Evolutionary conservation across 2,329 filamentous ascomycete species (phyloP).

Genomic region (Drechslera avenae): DNA sequence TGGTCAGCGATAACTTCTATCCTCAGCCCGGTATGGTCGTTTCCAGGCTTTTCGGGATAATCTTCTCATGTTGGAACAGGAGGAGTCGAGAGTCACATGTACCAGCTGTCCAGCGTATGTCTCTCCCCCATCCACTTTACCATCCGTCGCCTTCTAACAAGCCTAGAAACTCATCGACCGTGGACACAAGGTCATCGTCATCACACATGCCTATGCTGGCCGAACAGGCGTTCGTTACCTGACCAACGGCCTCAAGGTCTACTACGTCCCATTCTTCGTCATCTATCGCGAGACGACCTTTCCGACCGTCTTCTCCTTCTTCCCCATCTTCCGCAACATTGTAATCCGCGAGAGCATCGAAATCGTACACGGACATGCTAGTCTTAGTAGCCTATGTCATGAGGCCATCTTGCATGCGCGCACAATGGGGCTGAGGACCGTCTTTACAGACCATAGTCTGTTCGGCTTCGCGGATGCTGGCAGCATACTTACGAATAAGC

Average conservation of each 20-base stretch:
- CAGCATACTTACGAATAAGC: conserved; percentile 95
- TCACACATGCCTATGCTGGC: conserved; percentile 92
- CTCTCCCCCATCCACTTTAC: neutral
- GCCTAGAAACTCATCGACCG: conserved; percentile 87
- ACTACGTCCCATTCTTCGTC: conserved; percentile 94
- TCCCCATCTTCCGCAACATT: conserved; percentile 96
- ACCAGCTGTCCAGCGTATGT: conserved; percentile 81
- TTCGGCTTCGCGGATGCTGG: conserved; percentile 97
- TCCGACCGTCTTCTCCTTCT: conserved; percentile 97
- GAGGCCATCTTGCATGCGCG: conserved; percentile 93
- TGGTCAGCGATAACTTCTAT: conserved; percentile 99
- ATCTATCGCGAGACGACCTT: conserved; percentile 94
- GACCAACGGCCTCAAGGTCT: conserved; percentile 97
- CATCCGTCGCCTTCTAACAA: conserved; percentile 15
- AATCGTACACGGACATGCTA: conserved; percentile 97
- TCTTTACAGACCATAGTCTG: conserved; percentile 96
- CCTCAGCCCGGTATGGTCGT: conserved; percentile 73
- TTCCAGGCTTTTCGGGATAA: neutral
- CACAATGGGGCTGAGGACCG: conserved; percentile 94
- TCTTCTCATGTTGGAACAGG: conserved; percentile 53
- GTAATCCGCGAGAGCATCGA: conserved; percentile 92
- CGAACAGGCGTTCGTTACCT: conserved; percentile 92
- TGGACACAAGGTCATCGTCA: conserved; percentile 96
- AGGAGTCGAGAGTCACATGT: conserved; percentile 97
- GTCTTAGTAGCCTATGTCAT: conserved; percentile 88